Evolutionary conservation across 2,329 filamentous ascomycete species (phyloP).

Genomic region (Talaromyces verruculosus): DNA sequence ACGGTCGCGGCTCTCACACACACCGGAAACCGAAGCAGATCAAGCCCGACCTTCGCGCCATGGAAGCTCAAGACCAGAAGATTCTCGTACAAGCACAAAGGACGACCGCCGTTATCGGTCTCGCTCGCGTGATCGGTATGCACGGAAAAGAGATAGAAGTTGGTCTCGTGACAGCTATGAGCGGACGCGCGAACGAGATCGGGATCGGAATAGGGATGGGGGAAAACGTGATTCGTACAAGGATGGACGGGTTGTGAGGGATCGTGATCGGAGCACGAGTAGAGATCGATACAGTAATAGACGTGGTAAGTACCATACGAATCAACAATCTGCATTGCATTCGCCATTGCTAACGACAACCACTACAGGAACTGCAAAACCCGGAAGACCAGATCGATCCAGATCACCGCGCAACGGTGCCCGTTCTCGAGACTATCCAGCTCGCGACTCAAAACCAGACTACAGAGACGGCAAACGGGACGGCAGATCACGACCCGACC

Average conservation of each 20-base stretch:
- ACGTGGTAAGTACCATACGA: constrained; percentile 37
- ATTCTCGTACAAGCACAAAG: constrained; percentile 36
- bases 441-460: constrained; percentile 36
- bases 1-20: constrained; percentile 29
- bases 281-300: constrained; percentile 40
- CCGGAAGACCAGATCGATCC: constrained; percentile 39
- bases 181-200: constrained; percentile 23
- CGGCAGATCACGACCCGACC: constrained; percentile 26
- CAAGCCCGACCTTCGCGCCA: constrained; percentile 39
- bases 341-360: neutral
- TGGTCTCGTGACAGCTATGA: constrained; percentile 43
- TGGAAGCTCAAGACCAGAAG: constrained; percentile 31
- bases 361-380: constrained; percentile 32
- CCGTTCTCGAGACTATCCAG: constrained; percentile 29
- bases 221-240: constrained; percentile 35
- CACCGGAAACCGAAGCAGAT: constrained; percentile 31
- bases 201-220: constrained; percentile 34
- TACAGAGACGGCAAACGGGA: constrained; percentile 36
- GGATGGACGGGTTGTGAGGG: constrained; percentile 41
- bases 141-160: constrained; percentile 45
- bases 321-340: neutral
- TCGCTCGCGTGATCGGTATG: constrained; percentile 41
- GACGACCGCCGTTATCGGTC: constrained; percentile 45
- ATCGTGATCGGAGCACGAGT: constrained; percentile 42
- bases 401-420: constrained; percentile 41